These are phyloP conservation scores for Clathrus columnatus DNA, from an alignment of 768 basidiomycete genomes.

Conservation along the genomic window DNA sequence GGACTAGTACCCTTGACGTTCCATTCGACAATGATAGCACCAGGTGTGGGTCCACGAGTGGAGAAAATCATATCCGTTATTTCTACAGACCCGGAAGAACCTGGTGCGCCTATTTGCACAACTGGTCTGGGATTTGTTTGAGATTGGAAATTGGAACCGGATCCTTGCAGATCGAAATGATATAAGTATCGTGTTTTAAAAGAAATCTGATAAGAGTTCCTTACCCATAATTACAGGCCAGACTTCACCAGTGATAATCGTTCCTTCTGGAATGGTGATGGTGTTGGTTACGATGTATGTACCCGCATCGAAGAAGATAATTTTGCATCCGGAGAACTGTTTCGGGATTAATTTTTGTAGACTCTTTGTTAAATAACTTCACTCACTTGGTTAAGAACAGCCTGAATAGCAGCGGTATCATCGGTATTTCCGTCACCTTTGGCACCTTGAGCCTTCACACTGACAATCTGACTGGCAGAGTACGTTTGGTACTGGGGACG, in stretches of 20 bases:
- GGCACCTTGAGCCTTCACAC: slow-evolving; percentile 62
- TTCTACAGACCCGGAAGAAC: slow-evolving; percentile 45
- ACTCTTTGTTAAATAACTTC: too few relatives aligned
- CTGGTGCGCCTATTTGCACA: slow-evolving; percentile 43
- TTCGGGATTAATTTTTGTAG: too few relatives aligned
- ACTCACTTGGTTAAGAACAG: slow-evolving; percentile 48
- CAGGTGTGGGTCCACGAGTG: slow-evolving; percentile 44
- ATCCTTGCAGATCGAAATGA: slow-evolving; percentile 8
- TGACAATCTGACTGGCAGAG: slow-evolving; percentile 57
- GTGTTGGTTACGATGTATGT: slow-evolving; percentile 48
- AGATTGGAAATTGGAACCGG: slow-evolving; percentile 39
- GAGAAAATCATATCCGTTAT: slow-evolving; percentile 58
- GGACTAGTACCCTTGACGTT: slow-evolving; percentile 44
- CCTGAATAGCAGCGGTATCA: slow-evolving; percentile 61
- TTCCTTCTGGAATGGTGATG: slow-evolving; percentile 48
- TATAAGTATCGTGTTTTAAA: background rate
- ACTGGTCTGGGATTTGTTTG: slow-evolving; percentile 36
- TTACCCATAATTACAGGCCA: slow-evolving; percentile 52
- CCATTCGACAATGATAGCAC: slow-evolving; percentile 57
- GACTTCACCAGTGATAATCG: slow-evolving; percentile 51
- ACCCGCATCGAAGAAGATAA: slow-evolving; percentile 76
- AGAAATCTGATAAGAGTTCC: background rate
- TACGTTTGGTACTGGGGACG: slow-evolving; percentile 40
- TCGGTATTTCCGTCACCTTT: slow-evolving; percentile 69
- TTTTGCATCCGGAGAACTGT: slow-evolving; percentile 67